These are phyloP conservation scores for Flaveria linearis DNA, from an alignment of 129 eudicot species.

Conservation along the genomic window DNA sequence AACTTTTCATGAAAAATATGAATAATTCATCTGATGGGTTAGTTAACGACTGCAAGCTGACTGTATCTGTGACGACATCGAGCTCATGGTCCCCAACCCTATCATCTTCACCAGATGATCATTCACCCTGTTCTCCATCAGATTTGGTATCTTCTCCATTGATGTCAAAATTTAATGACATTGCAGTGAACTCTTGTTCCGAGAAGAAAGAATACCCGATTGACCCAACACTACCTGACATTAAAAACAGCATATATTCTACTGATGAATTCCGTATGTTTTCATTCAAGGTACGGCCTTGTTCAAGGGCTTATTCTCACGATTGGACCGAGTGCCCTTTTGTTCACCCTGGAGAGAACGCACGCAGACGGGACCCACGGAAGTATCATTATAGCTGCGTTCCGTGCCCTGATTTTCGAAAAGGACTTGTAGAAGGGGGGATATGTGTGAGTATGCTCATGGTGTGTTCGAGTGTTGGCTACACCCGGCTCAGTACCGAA, in stretches of 20 bases:
- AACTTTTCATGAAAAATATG: conserved; percentile 47
- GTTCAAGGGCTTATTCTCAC: conserved; percentile 88
- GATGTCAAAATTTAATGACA: conserved; percentile 45
- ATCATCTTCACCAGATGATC: conserved; percentile 63
- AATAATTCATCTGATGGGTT: conserved; percentile 51
- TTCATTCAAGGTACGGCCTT: conserved; percentile 88
- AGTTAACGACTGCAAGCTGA: conserved; percentile 44
- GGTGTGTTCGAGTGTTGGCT: conserved; percentile 98
- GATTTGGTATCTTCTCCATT: conserved; percentile 57
- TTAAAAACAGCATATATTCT: conserved; percentile 76
- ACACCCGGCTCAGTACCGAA: conserved; percentile 89
- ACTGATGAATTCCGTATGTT: conserved; percentile 94
- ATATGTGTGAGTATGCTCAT: conserved; percentile 92
- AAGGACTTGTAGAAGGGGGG: conserved; percentile 90
- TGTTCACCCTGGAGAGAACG: conserved; percentile 94
- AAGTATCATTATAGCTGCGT: conserved; percentile 92
- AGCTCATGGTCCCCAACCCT: conserved; percentile 61
- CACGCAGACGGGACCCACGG: conserved; percentile 83
- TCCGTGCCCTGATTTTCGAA: conserved; percentile 83
- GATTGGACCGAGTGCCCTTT: conserved; percentile 97
- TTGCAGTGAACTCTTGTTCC: conserved; percentile 38
- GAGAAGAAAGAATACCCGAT: conserved; percentile 87
- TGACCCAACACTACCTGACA: conserved; percentile 85
- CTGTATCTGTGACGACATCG: conserved; percentile 49
- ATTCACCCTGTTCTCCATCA: conserved; percentile 65